Evolutionary conservation across 495 filamentous ascomycete species (phyloP).

Genomic region (Trichoderma reesei): DNA sequence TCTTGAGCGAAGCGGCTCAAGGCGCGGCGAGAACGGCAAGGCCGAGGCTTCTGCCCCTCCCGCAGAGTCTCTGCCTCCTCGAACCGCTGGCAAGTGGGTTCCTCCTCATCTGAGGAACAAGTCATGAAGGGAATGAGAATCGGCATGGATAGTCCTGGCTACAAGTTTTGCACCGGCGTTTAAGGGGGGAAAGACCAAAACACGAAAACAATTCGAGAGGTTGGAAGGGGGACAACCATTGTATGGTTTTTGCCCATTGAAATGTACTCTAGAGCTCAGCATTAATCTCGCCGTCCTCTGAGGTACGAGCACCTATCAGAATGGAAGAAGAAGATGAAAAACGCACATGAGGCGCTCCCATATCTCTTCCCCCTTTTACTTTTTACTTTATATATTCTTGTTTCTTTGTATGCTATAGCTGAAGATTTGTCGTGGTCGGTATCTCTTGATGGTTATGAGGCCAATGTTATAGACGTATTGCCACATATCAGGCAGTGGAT

Average conservation of each 20-base stretch:
- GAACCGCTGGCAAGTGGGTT: slow-evolving; percentile 36
- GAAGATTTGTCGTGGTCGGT: not conserved
- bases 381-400: not conserved
- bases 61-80: slow-evolving; percentile 31
- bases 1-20: slow-evolving; percentile 22
- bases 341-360: not conserved
- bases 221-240: not conserved
- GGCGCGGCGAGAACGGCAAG: slow-evolving; percentile 20
- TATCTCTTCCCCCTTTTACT: not conserved
- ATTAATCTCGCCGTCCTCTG: slow-evolving; percentile 6
- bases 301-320: slow-evolving; percentile 6
- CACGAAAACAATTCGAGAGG: not conserved
- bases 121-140: slow-evolving; percentile 15
- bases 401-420: too few relatives aligned
- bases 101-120: slow-evolving; percentile 24
- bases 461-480: too few relatives aligned
- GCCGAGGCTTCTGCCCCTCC: slow-evolving; percentile 21
- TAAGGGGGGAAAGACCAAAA: not conserved
- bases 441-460: not conserved
- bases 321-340: not conserved
- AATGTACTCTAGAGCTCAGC: slow-evolving; percentile 11
- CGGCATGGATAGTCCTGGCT: not conserved
- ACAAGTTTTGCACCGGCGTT: slow-evolving; percentile 9
- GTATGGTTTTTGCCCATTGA: not conserved
- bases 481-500: too few relatives aligned